Evolutionary conservation across 140 eudicot genomes (phyloP).

Genomic region (Senecio squalidus): DNA sequence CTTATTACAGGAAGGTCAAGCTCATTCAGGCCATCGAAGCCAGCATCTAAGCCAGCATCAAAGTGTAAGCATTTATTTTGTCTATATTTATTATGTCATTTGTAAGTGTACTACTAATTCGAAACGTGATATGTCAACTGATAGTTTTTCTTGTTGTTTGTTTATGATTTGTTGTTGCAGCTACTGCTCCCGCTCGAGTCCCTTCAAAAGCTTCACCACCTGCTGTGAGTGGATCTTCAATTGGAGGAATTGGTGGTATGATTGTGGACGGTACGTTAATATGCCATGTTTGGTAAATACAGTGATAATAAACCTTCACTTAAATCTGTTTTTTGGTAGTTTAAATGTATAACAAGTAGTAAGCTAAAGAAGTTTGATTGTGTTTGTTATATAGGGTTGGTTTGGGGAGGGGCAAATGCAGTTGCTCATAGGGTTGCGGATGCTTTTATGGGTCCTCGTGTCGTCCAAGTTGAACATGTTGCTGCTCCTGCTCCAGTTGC

Average conservation of each 20-base stretch:
- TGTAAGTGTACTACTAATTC: too few species aligned
- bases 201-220: neutral
- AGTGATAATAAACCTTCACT: too few species aligned
- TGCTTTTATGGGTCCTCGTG: constrained; percentile 5
- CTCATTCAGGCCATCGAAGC: too few species aligned
- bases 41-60: too few species aligned
- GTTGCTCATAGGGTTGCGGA: neutral
- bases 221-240: neutral
- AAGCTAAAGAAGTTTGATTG: neutral
- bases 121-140: too few species aligned
- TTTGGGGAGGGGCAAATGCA: neutral
- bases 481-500: neutral
- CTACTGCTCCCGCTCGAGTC: neutral
- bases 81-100: too few species aligned
- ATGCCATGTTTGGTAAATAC: neutral
- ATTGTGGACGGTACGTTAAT: neutral
- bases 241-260: neutral
- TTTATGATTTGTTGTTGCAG: neutral
- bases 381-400: neutral
- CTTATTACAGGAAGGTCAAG: too few species aligned
- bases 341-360: neutral
- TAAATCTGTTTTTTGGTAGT: neutral
- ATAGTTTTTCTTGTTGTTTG: neutral
- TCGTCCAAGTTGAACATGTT: neutral
- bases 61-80: too few species aligned